Conservation (phyloP, 2,329 filamentous ascomycete species). For the Pseudophaeomoniella oleicola region DNA sequence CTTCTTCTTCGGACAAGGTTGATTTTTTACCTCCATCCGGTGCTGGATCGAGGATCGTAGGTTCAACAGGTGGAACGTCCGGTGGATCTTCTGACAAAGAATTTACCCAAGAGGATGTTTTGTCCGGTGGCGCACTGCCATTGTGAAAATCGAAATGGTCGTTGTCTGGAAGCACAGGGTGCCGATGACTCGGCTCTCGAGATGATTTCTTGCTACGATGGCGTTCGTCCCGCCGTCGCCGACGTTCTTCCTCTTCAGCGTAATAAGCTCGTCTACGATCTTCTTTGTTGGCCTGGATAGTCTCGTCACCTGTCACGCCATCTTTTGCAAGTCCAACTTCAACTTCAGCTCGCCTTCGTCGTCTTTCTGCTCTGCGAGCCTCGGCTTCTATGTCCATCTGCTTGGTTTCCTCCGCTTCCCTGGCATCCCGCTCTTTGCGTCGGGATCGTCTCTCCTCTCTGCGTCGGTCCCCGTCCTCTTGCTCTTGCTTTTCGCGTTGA, state of each 20-base stretch:
- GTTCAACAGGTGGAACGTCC: constrained; percentile 29
- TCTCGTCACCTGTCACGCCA: constrained; percentile 2
- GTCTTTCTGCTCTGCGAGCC: constrained; percentile 21
- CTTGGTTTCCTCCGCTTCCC: constrained; percentile 19
- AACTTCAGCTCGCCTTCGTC: constrained; percentile 10
- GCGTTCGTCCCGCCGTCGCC: constrained; percentile 13
- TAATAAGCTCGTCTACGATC: constrained; percentile 19
- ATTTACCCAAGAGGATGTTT: constrained; percentile 35
- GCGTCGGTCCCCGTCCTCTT: constrained; percentile 39
- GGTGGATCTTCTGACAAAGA: constrained; percentile 32
- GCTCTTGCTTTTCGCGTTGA: constrained; percentile 38
- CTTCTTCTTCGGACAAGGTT: constrained; percentile 27
- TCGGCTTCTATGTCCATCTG: constrained; percentile 17
- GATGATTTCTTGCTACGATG: constrained; percentile 21
- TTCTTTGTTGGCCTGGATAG: constrained; percentile 9
- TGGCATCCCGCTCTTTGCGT: constrained; percentile 11
- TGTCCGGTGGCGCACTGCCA: constrained; percentile 19
- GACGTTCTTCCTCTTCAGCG: constrained; percentile 12
- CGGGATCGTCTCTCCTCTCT: constrained; percentile 46
- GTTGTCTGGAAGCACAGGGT: constrained; percentile 13
- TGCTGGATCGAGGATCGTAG: constrained; percentile 27
- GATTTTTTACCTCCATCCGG: constrained; percentile 15
- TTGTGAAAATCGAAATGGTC: constrained; percentile 19
- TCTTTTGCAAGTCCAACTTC: constrained; percentile 8
- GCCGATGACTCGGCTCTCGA: constrained; percentile 10